These are phyloP conservation scores for Nemania sp. DNA, from an alignment of 2,329 filamentous ascomycete species.

Conservation along the genomic window DNA sequence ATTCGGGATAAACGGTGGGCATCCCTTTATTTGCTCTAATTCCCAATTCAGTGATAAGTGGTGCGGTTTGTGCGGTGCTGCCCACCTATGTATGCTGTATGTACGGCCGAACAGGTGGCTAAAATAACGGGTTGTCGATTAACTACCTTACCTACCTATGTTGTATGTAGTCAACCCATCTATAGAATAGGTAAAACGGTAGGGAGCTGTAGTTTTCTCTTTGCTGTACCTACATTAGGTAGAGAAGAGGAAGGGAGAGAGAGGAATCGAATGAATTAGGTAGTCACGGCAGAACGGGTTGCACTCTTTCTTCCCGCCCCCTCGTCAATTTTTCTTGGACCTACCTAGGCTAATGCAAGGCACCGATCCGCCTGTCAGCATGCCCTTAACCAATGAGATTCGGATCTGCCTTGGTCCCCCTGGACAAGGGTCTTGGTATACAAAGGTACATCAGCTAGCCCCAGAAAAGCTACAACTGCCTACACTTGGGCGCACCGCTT, in stretches of 20 bases:
- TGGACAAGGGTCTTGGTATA: conserved; percentile 11
- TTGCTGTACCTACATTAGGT: too few species aligned
- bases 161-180: not conserved
- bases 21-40: not conserved
- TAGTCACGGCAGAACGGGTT: conserved; percentile 14
- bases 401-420: not conserved
- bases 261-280: not conserved
- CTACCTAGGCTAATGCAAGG: conserved; percentile 35
- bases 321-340: conserved; percentile 25
- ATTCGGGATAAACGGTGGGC: not conserved
- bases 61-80: not conserved
- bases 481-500: too few species aligned
- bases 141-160: not conserved
- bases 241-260: not conserved
- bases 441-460: too few species aligned
- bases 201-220: too few species aligned
- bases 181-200: not conserved
- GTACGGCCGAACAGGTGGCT: not conserved
- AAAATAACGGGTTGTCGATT: not conserved
- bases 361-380: conserved; percentile 40
- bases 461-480: too few species aligned
- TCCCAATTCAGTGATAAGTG: not conserved
- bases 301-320: conserved; percentile 12
- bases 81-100: too few species aligned
- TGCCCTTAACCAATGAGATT: conserved; percentile 13